Evolutionary conservation across 768 basidiomycete genomes (phyloP), one percentile per base, ranked within the genome.

Genomic region (Tylopilus balloui): DNA sequence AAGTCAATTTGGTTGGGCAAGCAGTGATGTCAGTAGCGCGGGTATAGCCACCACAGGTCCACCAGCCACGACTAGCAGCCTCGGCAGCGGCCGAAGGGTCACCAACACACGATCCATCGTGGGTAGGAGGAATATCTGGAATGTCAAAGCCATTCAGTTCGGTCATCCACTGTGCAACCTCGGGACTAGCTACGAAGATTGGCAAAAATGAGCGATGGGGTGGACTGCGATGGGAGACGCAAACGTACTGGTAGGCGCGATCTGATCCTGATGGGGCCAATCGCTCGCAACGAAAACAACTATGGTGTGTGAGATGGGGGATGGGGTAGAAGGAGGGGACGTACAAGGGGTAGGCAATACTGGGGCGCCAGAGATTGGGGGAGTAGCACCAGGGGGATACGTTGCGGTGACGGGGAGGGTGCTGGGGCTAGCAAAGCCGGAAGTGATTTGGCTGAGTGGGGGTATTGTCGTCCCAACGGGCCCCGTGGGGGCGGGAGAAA

Each of bases 1-100:
- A 91, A 2, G 80, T 84, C 51, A 75, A 48, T 64, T 83, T 81
- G 54, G 75, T 73, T 3, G 85, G 84, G 63, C 88, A 92, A 11
- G 76, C 63, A 34, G 77, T 74, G 55, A 92, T 82, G 64, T 92
- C 78, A 14, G 73, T 73, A 11, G 35, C 48, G 8, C 84, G 75
- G 13, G 82, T 82, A 57, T 73, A 74, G 11, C 84, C 84, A 59
- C 89, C 87, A 58, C 91, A 94, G 24, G 92, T 88, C 91, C 91
- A 94, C 91, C 91, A 94, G 37, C 90, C 90, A 55, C 80, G 80
- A 38, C 66, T 66, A n/a, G 77, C 69, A 28, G 83, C 79, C 37
- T 84, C 66, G 0, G 78, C 70, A 5, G 78, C 80, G 4, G 80
- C 78, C 7, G 58, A 63, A 20, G 83, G 74, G 56, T 88, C 79